Conservation (phyloP, 805 yeast genomes). For the Maudiozyma pseudohumilis region DNA sequence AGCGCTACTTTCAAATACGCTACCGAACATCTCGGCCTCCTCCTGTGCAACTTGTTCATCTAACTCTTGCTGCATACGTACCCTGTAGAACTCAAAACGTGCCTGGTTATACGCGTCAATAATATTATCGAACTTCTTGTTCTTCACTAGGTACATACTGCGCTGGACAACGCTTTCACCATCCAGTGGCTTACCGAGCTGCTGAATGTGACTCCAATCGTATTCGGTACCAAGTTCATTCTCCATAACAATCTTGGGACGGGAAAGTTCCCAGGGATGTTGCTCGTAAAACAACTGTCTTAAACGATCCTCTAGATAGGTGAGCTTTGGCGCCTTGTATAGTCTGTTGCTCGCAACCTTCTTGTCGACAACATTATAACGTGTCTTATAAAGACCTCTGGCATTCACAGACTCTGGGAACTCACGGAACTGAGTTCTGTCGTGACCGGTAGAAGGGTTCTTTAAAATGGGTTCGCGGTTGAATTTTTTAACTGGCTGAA, state of each 20-base stretch:
- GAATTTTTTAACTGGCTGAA: constrained; percentile 68
- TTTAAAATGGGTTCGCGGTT: constrained; percentile 22
- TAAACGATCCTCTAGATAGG: constrained; percentile 56
- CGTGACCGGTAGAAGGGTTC: constrained; percentile 14
- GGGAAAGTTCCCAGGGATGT: constrained; percentile 96
- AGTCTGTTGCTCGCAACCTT: constrained; percentile 11
- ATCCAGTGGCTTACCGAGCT: constrained; percentile 62
- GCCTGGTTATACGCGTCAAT: constrained; percentile 76
- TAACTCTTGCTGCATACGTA: constrained; percentile 76
- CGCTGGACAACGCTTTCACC: constrained; percentile 86
- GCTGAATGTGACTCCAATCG: constrained; percentile 77
- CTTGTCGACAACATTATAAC: constrained; percentile 19
- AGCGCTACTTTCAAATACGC: constrained; percentile 52
- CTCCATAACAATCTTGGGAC: constrained; percentile 79
- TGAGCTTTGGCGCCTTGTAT: constrained; percentile 25
- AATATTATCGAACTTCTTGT: constrained; percentile 27
- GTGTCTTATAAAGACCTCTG: constrained; percentile 29
- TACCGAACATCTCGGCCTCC: constrained; percentile 80
- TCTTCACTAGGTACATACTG: constrained; percentile 44
- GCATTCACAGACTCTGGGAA: constrained; percentile 7
- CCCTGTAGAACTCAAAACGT: constrained; percentile 75
- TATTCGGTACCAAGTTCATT: constrained; percentile 47
- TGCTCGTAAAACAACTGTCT: constrained; percentile 77
- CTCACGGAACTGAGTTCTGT: constrained; percentile 10
- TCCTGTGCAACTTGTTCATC: constrained; percentile 64